Percentiles rank a stretch among this genome's conserved stretches.
These are phyloP conservation scores for Umbelopsis sp. DNA, from an alignment of 192 early-diverging fungal species.

Conservation along the genomic window DNA sequence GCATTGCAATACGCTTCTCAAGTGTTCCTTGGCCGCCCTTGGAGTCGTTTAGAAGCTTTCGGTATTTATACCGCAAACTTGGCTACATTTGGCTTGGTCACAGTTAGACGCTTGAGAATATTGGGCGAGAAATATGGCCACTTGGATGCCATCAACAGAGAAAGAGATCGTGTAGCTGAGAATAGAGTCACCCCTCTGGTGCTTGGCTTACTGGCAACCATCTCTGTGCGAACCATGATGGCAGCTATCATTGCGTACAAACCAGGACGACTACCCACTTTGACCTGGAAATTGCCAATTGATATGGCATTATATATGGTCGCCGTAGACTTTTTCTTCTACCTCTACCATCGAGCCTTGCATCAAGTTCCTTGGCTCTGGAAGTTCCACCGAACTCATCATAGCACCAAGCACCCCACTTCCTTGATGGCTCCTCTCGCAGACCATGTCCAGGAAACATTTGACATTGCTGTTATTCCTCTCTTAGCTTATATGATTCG, in stretches of 20 bases:
- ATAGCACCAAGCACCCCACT: slow-evolving; percentile 21
- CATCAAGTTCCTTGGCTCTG: slow-evolving; percentile 21
- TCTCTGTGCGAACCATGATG: slow-evolving; percentile 12
- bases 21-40: background rate
- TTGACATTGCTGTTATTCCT: slow-evolving; percentile 4
- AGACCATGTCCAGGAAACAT: slow-evolving; percentile 23
- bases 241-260: slow-evolving; percentile 9
- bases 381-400: slow-evolving; percentile 23
- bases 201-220: background rate
- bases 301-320: slow-evolving; percentile 19
- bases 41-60: background rate
- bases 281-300: slow-evolving; percentile 6
- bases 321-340: slow-evolving; percentile 14
- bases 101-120: background rate
- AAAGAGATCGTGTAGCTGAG: slow-evolving; percentile 13
- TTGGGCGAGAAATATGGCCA: slow-evolving; percentile 16
- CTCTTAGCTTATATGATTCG: slow-evolving; percentile 2
- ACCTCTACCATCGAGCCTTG: slow-evolving; percentile 11
- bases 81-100: background rate
- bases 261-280: background rate
- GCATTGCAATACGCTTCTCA: slow-evolving; percentile 10
- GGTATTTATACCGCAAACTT: slow-evolving; percentile 7
- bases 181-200: slow-evolving; percentile 6
- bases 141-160: slow-evolving; percentile 11
- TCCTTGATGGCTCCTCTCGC: slow-evolving; percentile 19